Percentiles rank a stretch among this genome's conserved stretches.
Conservation (phyloP, 345 rosid species). For the Boechera divaricarpa region DNA sequence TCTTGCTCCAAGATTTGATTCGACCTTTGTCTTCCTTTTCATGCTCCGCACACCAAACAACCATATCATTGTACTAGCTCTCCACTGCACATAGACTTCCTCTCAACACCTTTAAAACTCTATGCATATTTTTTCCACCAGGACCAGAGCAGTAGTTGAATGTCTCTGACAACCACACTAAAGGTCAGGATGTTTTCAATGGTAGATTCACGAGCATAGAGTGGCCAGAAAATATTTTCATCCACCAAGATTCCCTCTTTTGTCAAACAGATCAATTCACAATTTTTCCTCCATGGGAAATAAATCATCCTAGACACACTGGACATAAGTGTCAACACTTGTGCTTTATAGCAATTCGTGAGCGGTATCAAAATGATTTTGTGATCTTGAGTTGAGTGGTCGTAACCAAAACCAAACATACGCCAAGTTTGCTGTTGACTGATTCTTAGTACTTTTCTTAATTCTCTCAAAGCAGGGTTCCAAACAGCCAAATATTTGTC, state of each 20-base stretch:
- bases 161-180: neutral
- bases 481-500: neutral
- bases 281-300: neutral
- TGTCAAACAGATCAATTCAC: neutral
- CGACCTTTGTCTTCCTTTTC: neutral
- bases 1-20: neutral
- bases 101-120: neutral
- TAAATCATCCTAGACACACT: neutral
- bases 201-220: neutral
- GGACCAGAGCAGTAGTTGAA: neutral
- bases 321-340: neutral
- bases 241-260: neutral
- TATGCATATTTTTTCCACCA: neutral
- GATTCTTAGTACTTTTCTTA: neutral
- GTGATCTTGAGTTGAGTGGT: neutral
- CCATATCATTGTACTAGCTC: neutral
- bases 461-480: neutral
- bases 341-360: neutral
- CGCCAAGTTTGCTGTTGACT: neutral
- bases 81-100: neutral
- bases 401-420: neutral
- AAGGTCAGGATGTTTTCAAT: neutral
- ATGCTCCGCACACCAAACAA: neutral
- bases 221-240: neutral
- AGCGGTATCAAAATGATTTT: neutral